Conservation (phyloP, 345 rosid species). For the Reutealis trisperma region DNA sequence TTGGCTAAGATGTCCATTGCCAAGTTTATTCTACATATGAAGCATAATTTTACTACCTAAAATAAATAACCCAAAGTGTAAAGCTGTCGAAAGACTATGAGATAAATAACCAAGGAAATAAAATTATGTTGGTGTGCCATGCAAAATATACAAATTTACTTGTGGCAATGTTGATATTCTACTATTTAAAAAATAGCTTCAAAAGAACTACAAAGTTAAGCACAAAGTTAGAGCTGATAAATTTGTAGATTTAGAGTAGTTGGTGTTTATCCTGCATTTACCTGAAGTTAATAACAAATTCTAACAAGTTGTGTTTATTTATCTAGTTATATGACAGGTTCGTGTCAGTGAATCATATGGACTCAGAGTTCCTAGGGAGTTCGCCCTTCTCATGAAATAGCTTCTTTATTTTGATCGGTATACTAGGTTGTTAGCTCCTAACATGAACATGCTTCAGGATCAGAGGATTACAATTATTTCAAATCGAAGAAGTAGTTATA, state of each 20-base stretch:
- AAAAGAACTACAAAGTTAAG: not conserved
- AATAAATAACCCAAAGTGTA: too few relatives aligned
- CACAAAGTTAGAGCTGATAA: not conserved
- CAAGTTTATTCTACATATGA: too few relatives aligned
- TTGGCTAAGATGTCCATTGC: too few relatives aligned
- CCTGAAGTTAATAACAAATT: not conserved
- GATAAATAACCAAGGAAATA: too few relatives aligned
- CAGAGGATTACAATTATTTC: constrained; percentile 84
- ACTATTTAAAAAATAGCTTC: not conserved
- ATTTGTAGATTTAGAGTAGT: not conserved
- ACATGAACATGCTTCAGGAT: constrained; percentile 94
- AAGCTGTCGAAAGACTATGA: too few relatives aligned
- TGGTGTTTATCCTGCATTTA: not conserved
- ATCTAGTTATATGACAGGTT: constrained; percentile 44
- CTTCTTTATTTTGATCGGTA: constrained; percentile 94
- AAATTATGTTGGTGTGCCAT: too few relatives aligned
- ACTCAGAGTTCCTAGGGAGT: constrained; percentile 83
- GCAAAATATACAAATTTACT: not conserved
- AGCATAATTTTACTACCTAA: too few relatives aligned
- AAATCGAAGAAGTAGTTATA: constrained; percentile 53
- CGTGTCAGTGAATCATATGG: constrained; percentile 91
- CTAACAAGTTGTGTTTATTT: not conserved
- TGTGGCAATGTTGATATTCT: not conserved
- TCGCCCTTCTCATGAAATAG: constrained; percentile 94
- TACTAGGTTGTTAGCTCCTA: constrained; percentile 84